phyloP scores from a whole-genome alignment of 331 rosid species.

The Pyrus hybrid region DNA sequence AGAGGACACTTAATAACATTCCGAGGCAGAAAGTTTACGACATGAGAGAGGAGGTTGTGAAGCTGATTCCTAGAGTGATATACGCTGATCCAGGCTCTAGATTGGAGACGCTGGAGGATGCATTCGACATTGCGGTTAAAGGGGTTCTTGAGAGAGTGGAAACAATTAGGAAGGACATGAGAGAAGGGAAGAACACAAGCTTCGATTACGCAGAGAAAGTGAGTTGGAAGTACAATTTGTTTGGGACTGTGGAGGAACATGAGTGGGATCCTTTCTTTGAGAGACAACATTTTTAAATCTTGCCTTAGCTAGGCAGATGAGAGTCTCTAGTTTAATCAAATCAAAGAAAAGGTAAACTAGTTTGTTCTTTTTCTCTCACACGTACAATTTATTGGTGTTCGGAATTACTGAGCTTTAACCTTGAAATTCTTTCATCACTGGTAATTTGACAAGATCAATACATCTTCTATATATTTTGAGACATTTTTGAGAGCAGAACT shows the following conservation, averaged over 20 bases:
- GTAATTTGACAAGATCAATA: background rate
- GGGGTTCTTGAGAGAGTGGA: constrained; percentile 32
- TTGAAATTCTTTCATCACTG: background rate
- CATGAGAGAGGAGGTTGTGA: constrained; percentile 34
- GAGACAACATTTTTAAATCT: background rate
- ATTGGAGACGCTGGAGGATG: constrained; percentile 28
- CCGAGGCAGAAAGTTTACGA: constrained; percentile 8
- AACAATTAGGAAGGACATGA: constrained; percentile 15
- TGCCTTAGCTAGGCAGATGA: background rate
- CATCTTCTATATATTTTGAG: too few species aligned
- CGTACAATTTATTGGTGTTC: background rate
- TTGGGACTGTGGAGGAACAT: constrained; percentile 18
- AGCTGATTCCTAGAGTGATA: constrained; percentile 23
- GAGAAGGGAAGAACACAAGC: constrained; percentile 23
- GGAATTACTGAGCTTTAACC: background rate
- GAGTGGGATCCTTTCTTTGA: constrained; percentile 29
- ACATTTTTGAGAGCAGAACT: too few species aligned
- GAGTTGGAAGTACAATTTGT: constrained; percentile 25
- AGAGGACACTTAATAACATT: constrained; percentile 11
- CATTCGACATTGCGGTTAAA: constrained; percentile 33
- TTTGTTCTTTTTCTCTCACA: background rate
- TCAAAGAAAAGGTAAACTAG: background rate
- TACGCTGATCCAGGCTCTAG: constrained; percentile 26
- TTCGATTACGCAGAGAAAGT: constrained; percentile 19
- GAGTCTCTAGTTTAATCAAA: background rate